Base-by-base conservation (phyloP, 1,284 basidiomycete species). In the Flammula alnicola region DNA sequence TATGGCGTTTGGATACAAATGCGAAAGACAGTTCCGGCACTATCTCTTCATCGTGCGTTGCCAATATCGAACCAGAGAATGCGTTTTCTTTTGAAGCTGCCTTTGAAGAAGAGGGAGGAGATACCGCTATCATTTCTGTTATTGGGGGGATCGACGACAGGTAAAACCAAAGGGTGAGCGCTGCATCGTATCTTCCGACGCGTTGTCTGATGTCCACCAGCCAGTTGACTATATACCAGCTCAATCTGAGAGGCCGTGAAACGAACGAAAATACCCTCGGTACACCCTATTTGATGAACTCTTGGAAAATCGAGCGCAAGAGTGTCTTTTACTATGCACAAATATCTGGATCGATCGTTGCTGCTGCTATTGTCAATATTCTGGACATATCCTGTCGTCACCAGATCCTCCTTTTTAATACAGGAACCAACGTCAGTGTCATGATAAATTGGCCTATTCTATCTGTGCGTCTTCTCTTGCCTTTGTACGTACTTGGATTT, bases 1-100 rank as follows among this genome's bases (percentile, higher is more conserved):
- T 80, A 1, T 78, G 76, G 74, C 70, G 50, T 29, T 16, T 64
- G 35, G 50, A 44, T 25, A n/a, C n/a, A n/a, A n/a, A n/a, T n/a
- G 11, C 20, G n/a, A 43, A 31, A 33, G 27, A 39, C 35, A 43
- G 23, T 20, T 22, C 26, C 20, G 26, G 39, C 11, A 26, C 30
- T 30, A 8, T 40, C 17, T 29, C 32, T 38, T 40, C 58, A 27
- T 44, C 53, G 12, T 37, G 51, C 29, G 43, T 50, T 26, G 42
- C 51, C 1, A 40, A 39, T 16, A 47, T 57, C 19, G 49, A 57
- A n/a, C 49, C 54, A 7, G 29, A 36, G n/a, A 40, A 49, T 6
- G 53, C 55, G n/a, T 55, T 57, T 43, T 43, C 48, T 16, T 59
- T 62, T 29, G 44, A 56, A 17, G 55, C 58, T 26, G 44, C 52